phyloP scores from a whole-genome alignment of 805 yeast species.

The Candida gorgasii region DNA sequence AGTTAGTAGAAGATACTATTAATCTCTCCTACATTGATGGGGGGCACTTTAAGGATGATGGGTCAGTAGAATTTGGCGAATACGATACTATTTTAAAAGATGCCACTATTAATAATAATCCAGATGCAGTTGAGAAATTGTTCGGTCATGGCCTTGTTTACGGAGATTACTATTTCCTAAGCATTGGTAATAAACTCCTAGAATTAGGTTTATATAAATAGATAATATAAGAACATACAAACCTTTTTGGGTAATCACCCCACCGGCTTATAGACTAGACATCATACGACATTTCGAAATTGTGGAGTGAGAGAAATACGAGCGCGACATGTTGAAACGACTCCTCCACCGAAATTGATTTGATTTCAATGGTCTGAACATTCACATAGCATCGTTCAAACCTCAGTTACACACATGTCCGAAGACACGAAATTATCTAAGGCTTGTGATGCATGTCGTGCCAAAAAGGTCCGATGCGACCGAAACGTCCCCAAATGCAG shows the following conservation, averaged over 20 bases:
- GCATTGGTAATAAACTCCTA: constrained; percentile 25
- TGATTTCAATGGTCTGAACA: too few relatives aligned
- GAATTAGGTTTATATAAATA: constrained; percentile 21
- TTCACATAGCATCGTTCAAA: too few relatives aligned
- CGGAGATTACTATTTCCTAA: constrained; percentile 30
- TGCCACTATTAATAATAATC: constrained; percentile 26
- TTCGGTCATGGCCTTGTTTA: constrained; percentile 29
- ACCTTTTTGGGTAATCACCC: too few relatives aligned
- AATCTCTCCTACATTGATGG: constrained; percentile 11
- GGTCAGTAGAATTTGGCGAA: constrained; percentile 16
- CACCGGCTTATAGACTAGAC: too few relatives aligned
- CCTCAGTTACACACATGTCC: neutral
- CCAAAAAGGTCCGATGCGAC: neutral
- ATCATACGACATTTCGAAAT: too few relatives aligned
- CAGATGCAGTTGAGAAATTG: constrained; percentile 16
- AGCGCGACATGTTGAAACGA: neutral
- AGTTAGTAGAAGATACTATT: constrained; percentile 18
- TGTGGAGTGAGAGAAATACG: neutral
- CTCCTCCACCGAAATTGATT: neutral
- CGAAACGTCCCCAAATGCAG: neutral
- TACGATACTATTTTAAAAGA: constrained; percentile 23
- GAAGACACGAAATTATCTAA: neutral
- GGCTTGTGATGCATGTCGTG: neutral
- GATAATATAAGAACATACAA: too few relatives aligned
- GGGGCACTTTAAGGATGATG: constrained; percentile 3